Evolutionary conservation across 768 basidiomycete genomes (phyloP).

Genomic region (Xerocomellus dryophilus): DNA sequence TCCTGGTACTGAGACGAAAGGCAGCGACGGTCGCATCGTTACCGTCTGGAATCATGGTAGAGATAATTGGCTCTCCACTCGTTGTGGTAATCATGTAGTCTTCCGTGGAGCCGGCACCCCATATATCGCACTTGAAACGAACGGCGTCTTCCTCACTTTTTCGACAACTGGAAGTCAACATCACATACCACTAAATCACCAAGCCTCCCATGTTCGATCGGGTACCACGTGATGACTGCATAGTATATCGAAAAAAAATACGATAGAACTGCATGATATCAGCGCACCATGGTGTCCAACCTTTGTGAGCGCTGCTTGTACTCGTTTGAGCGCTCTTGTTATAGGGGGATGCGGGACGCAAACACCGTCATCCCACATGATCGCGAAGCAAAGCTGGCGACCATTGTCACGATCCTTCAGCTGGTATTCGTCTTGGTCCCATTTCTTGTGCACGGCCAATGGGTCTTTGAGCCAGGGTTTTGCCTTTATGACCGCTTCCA

Average conservation of each 20-base stretch:
- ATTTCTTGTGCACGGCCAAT: conserved; percentile 50
- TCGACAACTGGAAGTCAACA: conserved; percentile 5
- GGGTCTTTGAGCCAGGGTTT: conserved; percentile 72
- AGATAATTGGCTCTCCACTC: conserved; percentile 55
- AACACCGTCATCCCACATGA: conserved; percentile 68
- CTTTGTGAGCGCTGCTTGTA: conserved; percentile 52
- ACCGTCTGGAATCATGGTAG: conserved; percentile 41
- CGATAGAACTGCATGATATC: not conserved
- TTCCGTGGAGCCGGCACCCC: conserved; percentile 44
- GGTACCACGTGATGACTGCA: conserved; percentile 69
- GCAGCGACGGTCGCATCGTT: conserved; percentile 19
- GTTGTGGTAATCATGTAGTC: conserved; percentile 41
- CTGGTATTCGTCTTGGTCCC: conserved; percentile 58
- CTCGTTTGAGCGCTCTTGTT: conserved; percentile 52
- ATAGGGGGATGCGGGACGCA: conserved; percentile 64
- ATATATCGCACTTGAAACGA: conserved; percentile 38
- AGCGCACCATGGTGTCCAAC: conserved; percentile 63
- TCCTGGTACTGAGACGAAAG: conserved; percentile 31
- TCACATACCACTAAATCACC: conserved; percentile 38
- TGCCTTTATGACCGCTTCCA: conserved; percentile 55
- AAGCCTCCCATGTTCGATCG: conserved; percentile 51
- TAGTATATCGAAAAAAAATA: not conserved
- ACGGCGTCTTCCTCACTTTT: not conserved
- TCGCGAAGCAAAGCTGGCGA: conserved; percentile 51
- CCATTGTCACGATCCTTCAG: conserved; percentile 58